Conservation (phyloP, 306 rosid species). For the Lotus japonicus region DNA sequence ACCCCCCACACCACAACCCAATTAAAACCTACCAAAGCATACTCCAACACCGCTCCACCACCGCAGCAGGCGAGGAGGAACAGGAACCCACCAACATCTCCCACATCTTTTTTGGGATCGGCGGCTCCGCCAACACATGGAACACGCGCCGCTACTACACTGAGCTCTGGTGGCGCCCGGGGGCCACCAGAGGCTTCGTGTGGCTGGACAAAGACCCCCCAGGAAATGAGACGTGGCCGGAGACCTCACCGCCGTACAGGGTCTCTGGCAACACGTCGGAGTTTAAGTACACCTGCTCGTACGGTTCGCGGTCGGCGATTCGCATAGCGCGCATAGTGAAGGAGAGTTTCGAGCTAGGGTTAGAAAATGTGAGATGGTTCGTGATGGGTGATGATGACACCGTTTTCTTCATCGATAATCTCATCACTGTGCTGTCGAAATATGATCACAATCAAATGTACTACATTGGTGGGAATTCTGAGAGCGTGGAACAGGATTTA, state of each 20-base stretch:
- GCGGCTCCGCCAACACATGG: slow-evolving; percentile 51
- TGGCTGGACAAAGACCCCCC: slow-evolving; percentile 50
- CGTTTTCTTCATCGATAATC: slow-evolving; percentile 52
- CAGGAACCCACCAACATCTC: slow-evolving; percentile 42
- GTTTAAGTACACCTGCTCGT: slow-evolving; percentile 51
- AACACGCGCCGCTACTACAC: slow-evolving; percentile 34
- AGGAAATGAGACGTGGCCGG: slow-evolving; percentile 32
- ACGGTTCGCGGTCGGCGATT: slow-evolving; percentile 61
- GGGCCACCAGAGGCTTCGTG: slow-evolving; percentile 45
- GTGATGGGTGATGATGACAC: slow-evolving; percentile 95
- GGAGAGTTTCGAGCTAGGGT: slow-evolving; percentile 63
- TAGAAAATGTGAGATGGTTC: slow-evolving; percentile 61
- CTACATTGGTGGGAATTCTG: slow-evolving; percentile 65
- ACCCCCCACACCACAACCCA: not conserved
- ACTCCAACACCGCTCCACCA: not conserved
- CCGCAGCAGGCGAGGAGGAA: not conserved
- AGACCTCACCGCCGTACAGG: slow-evolving; percentile 29
- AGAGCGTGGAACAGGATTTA: slow-evolving; percentile 66
- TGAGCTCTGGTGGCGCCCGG: slow-evolving; percentile 59
- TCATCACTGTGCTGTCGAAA: slow-evolving; percentile 47
- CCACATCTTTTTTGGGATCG: slow-evolving; percentile 61
- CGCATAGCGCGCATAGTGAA: slow-evolving; percentile 65
- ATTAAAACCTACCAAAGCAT: not conserved
- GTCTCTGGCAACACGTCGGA: slow-evolving; percentile 47
- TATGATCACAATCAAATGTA: slow-evolving; percentile 82